phyloP scores from a whole-genome alignment of 176 grass and related monocot genomes.

The Thalia dealbata region DNA sequence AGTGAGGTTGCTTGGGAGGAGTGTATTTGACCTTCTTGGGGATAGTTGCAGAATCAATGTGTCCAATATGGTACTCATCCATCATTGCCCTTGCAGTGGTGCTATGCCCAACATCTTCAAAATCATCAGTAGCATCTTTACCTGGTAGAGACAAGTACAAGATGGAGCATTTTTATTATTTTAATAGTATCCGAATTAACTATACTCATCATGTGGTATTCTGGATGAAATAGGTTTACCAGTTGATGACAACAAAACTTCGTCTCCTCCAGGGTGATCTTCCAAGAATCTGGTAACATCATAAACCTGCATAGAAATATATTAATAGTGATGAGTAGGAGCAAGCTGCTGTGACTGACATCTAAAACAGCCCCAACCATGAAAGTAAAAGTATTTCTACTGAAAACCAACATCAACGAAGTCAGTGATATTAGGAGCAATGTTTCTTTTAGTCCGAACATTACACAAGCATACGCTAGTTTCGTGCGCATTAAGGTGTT shows the following conservation, averaged over 20 bases:
- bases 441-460: neutral
- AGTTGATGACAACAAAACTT: constrained; percentile 73
- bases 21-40: constrained; percentile 46
- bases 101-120: constrained; percentile 83
- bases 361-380: neutral
- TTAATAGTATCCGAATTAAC: neutral
- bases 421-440: neutral
- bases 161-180: neutral
- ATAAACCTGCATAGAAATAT: constrained; percentile 36
- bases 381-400: neutral
- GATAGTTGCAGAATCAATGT: constrained; percentile 46
- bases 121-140: constrained; percentile 84
- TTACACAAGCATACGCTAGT: too few species aligned
- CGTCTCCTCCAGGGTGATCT: constrained; percentile 76
- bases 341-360: neutral
- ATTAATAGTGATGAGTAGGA: neutral
- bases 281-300: constrained; percentile 77
- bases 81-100: constrained; percentile 72
- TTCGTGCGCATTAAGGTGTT: too few species aligned
- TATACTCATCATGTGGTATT: neutral
- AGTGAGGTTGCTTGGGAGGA: constrained; percentile 73
- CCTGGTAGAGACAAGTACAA: constrained; percentile 21
- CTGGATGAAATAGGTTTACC: constrained; percentile 23
- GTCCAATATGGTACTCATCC: constrained; percentile 41
- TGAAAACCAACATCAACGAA: too few species aligned